Base-by-base conservation (phyloP, 2,329 filamentous ascomycete genomes). In the Pseudocercospora eumusae region DNA sequence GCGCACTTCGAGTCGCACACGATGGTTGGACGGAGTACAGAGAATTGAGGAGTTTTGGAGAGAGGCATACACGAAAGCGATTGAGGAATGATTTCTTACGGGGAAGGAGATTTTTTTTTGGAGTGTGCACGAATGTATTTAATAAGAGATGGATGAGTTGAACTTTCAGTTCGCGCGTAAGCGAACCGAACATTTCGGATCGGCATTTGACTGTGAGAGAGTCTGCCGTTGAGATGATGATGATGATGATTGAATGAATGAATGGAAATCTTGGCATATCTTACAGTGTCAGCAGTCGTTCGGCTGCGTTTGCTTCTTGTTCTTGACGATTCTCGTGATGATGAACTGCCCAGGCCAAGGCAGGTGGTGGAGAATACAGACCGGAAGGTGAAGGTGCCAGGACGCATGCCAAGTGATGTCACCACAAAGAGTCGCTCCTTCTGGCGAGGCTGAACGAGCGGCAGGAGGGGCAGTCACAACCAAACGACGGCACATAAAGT, bases 41-140 rank as follows among this genome's bases (percentile, higher is more conserved):
- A 50, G 28, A 50, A 50, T 13, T 13, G 20, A 23, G 10, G 42
- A 45, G 20, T 10, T 13, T 50, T 27, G 15, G 33, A 36, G 33
- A n/a, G 13, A 13, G 33, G 33, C 33, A 36, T 36, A 36, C 33
- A 36, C 1, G n/a, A 36, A 36, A 36, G 33, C 33, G 33, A n/a
- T 36, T 36, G 15, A 36, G 33, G 33, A 36, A 36, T 36, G 33
- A 13, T 15, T 36, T 1, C 42, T 45, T 45, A 20, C 42, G 11
- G 21, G 47, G 10, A 25, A 1, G 47, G 20, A 50, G 21, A 20
- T 25, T 15, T 27, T 20, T 27, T 13, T 25, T 50, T 23, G 21
- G n/a, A 8, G 2, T 50, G 47, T 50, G n/a, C n/a, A 50, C 47
- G 47, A 50, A 50, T 50, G n/a, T n/a, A n/a, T n/a, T n/a, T n/a